Percentiles rank a stretch among this genome's conserved stretches.
phyloP scores from a whole-genome alignment of 768 basidiomycete species.

The Leccinum rimulosum region DNA sequence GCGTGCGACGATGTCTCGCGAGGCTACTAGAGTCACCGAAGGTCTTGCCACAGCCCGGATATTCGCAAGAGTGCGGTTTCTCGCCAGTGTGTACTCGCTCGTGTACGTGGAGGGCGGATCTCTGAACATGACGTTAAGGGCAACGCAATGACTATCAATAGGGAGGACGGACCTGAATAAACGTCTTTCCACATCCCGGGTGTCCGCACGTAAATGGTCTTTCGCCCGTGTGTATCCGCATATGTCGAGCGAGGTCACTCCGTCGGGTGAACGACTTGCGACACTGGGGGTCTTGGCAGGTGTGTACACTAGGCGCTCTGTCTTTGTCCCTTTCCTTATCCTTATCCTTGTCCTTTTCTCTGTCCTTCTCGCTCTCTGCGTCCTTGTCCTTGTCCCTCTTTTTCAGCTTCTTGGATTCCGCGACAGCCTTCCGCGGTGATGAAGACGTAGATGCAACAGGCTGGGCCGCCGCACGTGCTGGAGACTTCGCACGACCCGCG shows the following conservation, averaged over 20 bases:
- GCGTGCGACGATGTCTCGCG: conserved; percentile 87
- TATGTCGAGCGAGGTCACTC: conserved; percentile 82
- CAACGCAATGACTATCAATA: conserved; percentile 1
- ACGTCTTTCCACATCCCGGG: conserved; percentile 80
- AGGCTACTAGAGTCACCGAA: conserved; percentile 92
- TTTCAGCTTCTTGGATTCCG: conserved; percentile 27
- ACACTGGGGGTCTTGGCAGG: conserved; percentile 71
- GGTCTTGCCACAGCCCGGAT: conserved; percentile 81
- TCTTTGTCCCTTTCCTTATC: conserved; percentile 40
- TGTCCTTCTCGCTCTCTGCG: conserved; percentile 25
- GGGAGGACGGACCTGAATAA: conserved; percentile 69
- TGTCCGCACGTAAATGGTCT: conserved; percentile 77
- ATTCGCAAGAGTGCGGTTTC: conserved; percentile 89
- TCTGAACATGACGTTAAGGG: conserved; percentile 42
- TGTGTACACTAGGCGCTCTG: conserved; percentile 48
- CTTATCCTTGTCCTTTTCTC: conserved; percentile 10
- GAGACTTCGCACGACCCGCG: conserved; percentile 30
- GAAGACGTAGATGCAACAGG: conserved; percentile 55
- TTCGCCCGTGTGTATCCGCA: conserved; percentile 89
- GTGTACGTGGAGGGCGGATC: conserved; percentile 88
- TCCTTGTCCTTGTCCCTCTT: conserved; percentile 31
- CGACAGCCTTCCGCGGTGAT: conserved; percentile 20
- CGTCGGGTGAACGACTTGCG: conserved; percentile 79
- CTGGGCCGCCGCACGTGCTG: conserved; percentile 35
- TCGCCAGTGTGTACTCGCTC: conserved; percentile 89